These are phyloP conservation scores for Saussurea involucrata DNA, from an alignment of 129 eudicot species.

Conservation along the genomic window DNA sequence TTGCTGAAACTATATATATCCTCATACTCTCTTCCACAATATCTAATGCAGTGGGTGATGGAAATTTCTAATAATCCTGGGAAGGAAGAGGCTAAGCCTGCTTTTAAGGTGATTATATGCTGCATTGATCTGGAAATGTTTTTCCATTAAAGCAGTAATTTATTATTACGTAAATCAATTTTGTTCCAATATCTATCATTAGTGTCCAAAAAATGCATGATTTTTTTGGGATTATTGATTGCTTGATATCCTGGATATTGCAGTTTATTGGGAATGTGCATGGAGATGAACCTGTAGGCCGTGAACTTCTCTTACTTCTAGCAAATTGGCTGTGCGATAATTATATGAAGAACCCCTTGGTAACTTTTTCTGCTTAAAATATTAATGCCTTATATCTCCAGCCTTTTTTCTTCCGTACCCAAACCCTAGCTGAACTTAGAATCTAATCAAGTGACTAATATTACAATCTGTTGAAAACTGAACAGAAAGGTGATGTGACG, in stretches of 20 bases:
- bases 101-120: conserved; percentile 68
- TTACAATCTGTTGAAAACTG: background rate
- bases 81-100: conserved; percentile 88
- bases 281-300: conserved; percentile 99
- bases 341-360: conserved; percentile 86
- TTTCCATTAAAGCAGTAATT: background rate
- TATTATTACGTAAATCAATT: background rate
- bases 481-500: background rate
- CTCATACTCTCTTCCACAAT: conserved; percentile 2
- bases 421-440: background rate
- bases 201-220: background rate
- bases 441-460: too few species aligned
- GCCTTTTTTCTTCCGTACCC: background rate
- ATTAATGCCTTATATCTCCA: background rate
- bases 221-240: conserved; percentile 16
- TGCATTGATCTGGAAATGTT: background rate
- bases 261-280: conserved; percentile 98
- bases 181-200: background rate
- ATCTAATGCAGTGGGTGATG: conserved; percentile 69
- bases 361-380: conserved; percentile 33
- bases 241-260: conserved; percentile 24
- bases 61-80: conserved; percentile 86
- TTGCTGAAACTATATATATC: background rate
- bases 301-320: conserved; percentile 82
- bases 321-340: conserved; percentile 95